phyloP scores from a whole-genome alignment of 495 filamentous ascomycete species.

The Daldinia vernicosa region DNA sequence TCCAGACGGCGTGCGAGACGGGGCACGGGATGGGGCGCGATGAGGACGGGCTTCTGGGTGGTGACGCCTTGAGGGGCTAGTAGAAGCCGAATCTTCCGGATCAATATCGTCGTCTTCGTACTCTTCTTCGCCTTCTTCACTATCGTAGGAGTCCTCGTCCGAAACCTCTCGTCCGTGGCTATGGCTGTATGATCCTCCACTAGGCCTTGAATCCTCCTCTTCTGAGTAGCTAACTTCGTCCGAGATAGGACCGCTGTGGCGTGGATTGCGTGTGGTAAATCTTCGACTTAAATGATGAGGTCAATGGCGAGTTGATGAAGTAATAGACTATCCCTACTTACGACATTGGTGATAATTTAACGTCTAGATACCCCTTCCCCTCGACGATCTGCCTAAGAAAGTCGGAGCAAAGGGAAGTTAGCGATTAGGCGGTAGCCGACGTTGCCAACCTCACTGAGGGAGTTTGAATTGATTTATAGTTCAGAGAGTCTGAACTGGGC shows the following conservation, averaged over 20 bases:
- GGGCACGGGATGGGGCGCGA: constrained; percentile 46
- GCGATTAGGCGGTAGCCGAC: constrained; percentile 17
- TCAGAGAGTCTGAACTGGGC: constrained; percentile 5
- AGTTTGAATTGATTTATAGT: constrained; percentile 20
- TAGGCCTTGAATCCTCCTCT: constrained; percentile 38
- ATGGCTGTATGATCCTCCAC: constrained; percentile 27
- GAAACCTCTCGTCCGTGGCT: constrained; percentile 45
- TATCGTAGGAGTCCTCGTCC: constrained; percentile 61
- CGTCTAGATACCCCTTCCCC: constrained; percentile 51
- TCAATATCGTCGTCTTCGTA: constrained; percentile 70
- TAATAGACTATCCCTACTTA: constrained; percentile 47
- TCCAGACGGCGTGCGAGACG: constrained; percentile 2
- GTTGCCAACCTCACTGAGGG: constrained; percentile 18
- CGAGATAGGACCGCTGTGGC: constrained; percentile 38
- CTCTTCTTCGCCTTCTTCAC: constrained; percentile 52
- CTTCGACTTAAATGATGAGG: constrained; percentile 33
- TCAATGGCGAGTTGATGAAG: constrained; percentile 32
- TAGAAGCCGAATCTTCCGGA: constrained; percentile 83
- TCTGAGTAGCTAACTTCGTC: constrained; percentile 44
- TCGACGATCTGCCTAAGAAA: constrained; percentile 51
- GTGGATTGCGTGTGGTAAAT: constrained; percentile 26
- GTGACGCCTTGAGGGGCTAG: constrained; percentile 43
- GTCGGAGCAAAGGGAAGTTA: constrained; percentile 49
- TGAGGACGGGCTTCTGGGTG: constrained; percentile 49
- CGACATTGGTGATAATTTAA: constrained; percentile 58